Evolutionary conservation across 352 stramenopile species (phyloP).

Genomic region (Discostella stelligera): DNA sequence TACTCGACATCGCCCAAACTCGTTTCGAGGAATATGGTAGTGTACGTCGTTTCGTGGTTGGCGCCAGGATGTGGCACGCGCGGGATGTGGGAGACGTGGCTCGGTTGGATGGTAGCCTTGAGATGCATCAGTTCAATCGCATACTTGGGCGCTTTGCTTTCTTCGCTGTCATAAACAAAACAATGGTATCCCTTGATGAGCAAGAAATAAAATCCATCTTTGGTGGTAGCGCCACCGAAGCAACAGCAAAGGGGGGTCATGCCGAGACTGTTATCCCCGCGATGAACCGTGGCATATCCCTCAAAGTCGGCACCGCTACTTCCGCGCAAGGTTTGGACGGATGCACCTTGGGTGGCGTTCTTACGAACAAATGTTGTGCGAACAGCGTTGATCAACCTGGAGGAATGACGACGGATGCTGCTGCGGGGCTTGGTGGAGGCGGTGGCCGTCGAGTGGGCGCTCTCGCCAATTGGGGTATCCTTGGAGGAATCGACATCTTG

Average conservation of each 20-base stretch:
- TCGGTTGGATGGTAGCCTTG: conserved; percentile 42
- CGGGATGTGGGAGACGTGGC: conserved; percentile 14
- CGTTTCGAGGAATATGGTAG: conserved; percentile 52
- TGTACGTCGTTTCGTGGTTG: conserved; percentile 17
- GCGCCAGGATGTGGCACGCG: conserved; percentile 28
- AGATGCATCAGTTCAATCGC: conserved; percentile 67
- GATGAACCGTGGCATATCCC: conserved; percentile 57
- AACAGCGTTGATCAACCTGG: conserved; percentile 27
- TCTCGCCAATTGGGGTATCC: background rate
- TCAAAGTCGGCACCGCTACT: conserved; percentile 74
- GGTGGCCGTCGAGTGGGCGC: background rate
- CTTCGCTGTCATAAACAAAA: conserved; percentile 72
- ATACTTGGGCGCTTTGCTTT: conserved; percentile 61
- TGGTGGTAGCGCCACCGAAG: conserved; percentile 6
- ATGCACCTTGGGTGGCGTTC: conserved; percentile 48
- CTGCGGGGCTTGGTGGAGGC: background rate
- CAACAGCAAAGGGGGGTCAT: conserved; percentile 17
- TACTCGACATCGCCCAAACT: conserved; percentile 77
- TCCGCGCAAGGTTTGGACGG: conserved; percentile 64
- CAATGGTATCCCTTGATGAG: conserved; percentile 79
- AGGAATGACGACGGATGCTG: conserved; percentile 24
- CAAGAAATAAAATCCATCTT: conserved; percentile 54
- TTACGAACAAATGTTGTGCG: conserved; percentile 39
- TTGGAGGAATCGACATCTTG: background rate
- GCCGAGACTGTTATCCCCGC: conserved; percentile 33